phyloP scores from a whole-genome alignment of 2,329 filamentous ascomycete species.

The Colletotrichum lindemuthianum region DNA sequence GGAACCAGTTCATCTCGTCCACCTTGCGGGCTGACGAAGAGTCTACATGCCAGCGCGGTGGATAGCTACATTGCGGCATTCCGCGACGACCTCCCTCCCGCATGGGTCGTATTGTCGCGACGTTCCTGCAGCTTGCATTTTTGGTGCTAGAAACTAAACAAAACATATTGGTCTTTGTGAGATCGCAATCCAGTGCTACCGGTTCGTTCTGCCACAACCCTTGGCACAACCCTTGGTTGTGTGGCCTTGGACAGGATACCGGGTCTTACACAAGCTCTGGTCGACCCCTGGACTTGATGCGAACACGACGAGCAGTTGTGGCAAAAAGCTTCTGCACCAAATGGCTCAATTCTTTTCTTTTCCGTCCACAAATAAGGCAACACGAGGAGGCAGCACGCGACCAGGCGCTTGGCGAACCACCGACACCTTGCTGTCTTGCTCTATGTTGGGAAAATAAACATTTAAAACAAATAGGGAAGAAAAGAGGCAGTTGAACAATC shows the following conservation, averaged over 20 bases:
- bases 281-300: background rate
- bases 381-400: constrained; percentile 21
- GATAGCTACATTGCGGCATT: constrained; percentile 29
- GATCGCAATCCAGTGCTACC: too few relatives aligned
- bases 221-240: constrained; percentile 12
- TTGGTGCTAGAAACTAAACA: too few relatives aligned
- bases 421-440: background rate
- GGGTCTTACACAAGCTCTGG: background rate
- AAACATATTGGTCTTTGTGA: too few relatives aligned
- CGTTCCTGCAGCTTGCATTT: constrained; percentile 8
- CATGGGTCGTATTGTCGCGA: constrained; percentile 3
- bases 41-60: constrained; percentile 22
- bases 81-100: background rate
- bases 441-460: too few relatives aligned
- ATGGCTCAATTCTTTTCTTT: background rate
- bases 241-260: background rate
- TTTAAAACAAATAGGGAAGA: too few relatives aligned
- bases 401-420: constrained; percentile 9
- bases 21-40: constrained; percentile 5
- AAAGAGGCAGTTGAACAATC: background rate
- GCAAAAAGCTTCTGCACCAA: background rate
- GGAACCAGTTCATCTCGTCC: too few relatives aligned
- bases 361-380: background rate
- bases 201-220: background rate
- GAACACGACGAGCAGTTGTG: constrained; percentile 5